Conservation (phyloP, 1,139 yeast genomes). For the Candida tetrigidarum region DNA sequence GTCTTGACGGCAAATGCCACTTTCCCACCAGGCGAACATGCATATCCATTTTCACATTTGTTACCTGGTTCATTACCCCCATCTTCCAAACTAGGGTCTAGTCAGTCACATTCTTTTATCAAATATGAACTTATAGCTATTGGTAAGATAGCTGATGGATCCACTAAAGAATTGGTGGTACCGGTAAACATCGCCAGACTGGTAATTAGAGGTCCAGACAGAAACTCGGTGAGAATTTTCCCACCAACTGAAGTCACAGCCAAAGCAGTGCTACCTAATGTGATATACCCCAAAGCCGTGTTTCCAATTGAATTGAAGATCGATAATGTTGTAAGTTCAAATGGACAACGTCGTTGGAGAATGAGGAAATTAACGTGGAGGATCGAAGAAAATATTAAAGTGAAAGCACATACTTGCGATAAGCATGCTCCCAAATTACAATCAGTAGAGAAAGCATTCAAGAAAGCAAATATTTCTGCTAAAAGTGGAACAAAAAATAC, state of each 20-base stretch:
- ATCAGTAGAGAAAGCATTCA: constrained; percentile 45
- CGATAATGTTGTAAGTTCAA: constrained; percentile 68
- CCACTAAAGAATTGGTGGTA: constrained; percentile 49
- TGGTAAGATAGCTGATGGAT: constrained; percentile 28
- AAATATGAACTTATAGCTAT: constrained; percentile 78
- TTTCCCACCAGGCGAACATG: constrained; percentile 71
- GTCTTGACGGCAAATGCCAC: constrained; percentile 61
- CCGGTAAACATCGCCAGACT: constrained; percentile 83
- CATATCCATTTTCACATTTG: constrained; percentile 92
- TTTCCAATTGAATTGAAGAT: constrained; percentile 82
- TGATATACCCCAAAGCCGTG: constrained; percentile 83
- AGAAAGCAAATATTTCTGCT: constrained; percentile 22
- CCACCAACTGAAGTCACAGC: constrained; percentile 96
- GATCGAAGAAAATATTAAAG: constrained; percentile 78
- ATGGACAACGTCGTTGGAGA: constrained; percentile 77
- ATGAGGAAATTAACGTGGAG: constrained; percentile 91
- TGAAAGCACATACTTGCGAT: constrained; percentile 61
- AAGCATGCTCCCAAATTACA: constrained; percentile 55
- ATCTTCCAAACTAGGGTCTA: constrained; percentile 61
- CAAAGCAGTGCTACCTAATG: constrained; percentile 84
- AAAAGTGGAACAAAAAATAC: constrained; percentile 17
- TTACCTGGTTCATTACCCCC: constrained; percentile 93
- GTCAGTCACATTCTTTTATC: constrained; percentile 58
- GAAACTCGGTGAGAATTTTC: constrained; percentile 85
- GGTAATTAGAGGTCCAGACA: constrained; percentile 79